phyloP scores from a whole-genome alignment of 257 asterid genomes.

The Solanum gracilifrons region DNA sequence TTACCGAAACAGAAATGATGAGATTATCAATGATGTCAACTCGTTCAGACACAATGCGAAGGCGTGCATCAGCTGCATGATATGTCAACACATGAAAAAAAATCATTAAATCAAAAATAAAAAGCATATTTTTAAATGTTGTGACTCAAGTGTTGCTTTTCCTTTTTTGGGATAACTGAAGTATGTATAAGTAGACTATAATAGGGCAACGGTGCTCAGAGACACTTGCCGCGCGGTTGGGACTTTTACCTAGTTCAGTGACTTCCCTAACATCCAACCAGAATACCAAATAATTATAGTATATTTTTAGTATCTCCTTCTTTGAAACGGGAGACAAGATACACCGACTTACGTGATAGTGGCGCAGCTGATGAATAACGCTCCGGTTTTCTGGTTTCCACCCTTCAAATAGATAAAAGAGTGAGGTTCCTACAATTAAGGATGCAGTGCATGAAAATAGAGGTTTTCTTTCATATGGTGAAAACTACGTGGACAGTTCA shows the following conservation, averaged over 20 bases:
- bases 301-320: neutral
- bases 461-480: conserved; percentile 6
- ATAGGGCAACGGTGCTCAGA: neutral
- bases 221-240: neutral
- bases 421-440: conserved; percentile 78
- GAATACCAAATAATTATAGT: neutral
- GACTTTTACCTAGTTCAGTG: neutral
- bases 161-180: neutral
- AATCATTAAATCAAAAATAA: conserved; percentile 1
- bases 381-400: conserved; percentile 96
- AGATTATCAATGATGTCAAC: conserved; percentile 82
- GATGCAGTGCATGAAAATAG: conserved; percentile 34
- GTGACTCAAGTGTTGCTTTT: neutral
- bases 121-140: neutral
- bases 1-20: conserved; percentile 84
- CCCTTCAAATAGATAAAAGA: conserved; percentile 96
- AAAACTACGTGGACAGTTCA: neutral
- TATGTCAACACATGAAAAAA: conserved; percentile 6
- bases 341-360: conserved; percentile 68
- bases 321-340: neutral
- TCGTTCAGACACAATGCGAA: conserved; percentile 98
- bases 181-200: neutral
- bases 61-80: conserved; percentile 95
- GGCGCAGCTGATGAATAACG: conserved; percentile 99
- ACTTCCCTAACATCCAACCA: neutral